phyloP scores from a whole-genome alignment of 192 early-diverging fungal species.

The Borealophlyctis nickersoniae region DNA sequence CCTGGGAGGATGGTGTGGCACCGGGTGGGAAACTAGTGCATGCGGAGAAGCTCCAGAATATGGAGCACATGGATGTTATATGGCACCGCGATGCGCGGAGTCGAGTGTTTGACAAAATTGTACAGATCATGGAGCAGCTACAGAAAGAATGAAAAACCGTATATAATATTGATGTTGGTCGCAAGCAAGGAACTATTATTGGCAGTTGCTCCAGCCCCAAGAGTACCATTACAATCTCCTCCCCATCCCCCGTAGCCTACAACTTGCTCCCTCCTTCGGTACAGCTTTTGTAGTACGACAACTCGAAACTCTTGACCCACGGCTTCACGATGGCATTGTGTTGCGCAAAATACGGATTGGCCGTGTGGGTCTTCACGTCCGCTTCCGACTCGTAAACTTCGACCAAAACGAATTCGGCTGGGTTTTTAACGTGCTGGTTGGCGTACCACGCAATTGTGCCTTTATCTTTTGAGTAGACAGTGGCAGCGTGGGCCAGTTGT shows the following conservation, averaged over 20 bases:
- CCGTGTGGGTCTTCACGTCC: conserved; percentile 10
- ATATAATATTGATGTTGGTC: no score
- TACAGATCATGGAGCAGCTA: no score
- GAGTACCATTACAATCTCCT: no score
- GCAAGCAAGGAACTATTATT: no score
- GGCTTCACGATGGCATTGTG: conserved; percentile 1
- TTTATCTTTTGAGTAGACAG: conserved; percentile 10
- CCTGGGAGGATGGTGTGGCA: background rate
- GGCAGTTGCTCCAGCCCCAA: no score
- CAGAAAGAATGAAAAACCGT: no score
- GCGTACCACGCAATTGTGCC: conserved; percentile 10
- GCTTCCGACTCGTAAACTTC: conserved; percentile 8
- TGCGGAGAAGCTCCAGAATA: conserved; percentile 30
- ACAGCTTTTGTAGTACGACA: no score
- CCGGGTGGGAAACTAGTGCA: conserved; percentile 29
- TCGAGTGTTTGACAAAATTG: conserved; percentile 7
- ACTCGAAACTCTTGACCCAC: background rate
- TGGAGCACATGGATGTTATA: conserved; percentile 44
- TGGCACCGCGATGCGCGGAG: conserved; percentile 27
- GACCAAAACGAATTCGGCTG: conserved; percentile 12
- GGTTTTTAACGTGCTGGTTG: background rate
- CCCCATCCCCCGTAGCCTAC: no score
- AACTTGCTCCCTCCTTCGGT: no score
- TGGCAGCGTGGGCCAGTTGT: background rate
- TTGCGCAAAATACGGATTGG: conserved; percentile 9